Evolutionary conservation across 176 grass and related monocot genomes (phyloP).

Genomic region (Pontederia paniculata): DNA sequence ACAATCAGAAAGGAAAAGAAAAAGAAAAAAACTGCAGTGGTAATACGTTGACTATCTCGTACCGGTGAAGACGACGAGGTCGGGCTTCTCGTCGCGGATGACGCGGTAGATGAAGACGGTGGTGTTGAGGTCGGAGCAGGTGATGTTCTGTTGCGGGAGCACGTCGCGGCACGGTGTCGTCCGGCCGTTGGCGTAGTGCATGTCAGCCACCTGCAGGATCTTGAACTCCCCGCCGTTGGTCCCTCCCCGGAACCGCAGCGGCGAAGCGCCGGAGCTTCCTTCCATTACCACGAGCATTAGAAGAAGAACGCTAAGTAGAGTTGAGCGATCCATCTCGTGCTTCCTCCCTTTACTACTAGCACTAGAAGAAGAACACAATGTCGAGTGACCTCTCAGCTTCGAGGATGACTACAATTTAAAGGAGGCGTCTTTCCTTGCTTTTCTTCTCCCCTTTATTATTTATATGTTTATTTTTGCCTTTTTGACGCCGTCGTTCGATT

Average conservation of each 20-base stretch:
- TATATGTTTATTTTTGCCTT: too few relatives aligned
- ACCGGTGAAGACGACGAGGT: slow-evolving; percentile 97
- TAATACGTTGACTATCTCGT: neutral
- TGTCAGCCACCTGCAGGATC: slow-evolving; percentile 87
- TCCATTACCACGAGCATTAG: too few relatives aligned
- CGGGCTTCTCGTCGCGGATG: slow-evolving; percentile 64
- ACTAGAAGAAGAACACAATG: too few relatives aligned
- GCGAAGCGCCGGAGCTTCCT: neutral
- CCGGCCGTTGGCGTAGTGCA: slow-evolving; percentile 81
- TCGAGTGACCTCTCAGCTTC: too few relatives aligned
- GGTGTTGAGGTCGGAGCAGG: slow-evolving; percentile 97
- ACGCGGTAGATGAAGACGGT: slow-evolving; percentile 80
- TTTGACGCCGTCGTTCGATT: too few relatives aligned
- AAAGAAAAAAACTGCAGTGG: neutral
- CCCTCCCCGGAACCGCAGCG: slow-evolving; percentile 43
- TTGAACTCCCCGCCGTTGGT: slow-evolving; percentile 60
- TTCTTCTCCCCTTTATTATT: too few relatives aligned
- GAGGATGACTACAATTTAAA: too few relatives aligned
- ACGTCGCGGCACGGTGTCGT: slow-evolving; percentile 58
- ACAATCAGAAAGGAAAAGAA: too few relatives aligned
- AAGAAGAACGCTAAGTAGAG: too few relatives aligned
- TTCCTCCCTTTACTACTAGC: too few relatives aligned
- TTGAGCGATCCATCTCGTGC: too few relatives aligned
- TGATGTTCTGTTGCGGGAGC: slow-evolving; percentile 31
- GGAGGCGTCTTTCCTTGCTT: too few relatives aligned